Base-by-base conservation (phyloP, 805 yeast genomes). In the Blastobotrys parvus region DNA sequence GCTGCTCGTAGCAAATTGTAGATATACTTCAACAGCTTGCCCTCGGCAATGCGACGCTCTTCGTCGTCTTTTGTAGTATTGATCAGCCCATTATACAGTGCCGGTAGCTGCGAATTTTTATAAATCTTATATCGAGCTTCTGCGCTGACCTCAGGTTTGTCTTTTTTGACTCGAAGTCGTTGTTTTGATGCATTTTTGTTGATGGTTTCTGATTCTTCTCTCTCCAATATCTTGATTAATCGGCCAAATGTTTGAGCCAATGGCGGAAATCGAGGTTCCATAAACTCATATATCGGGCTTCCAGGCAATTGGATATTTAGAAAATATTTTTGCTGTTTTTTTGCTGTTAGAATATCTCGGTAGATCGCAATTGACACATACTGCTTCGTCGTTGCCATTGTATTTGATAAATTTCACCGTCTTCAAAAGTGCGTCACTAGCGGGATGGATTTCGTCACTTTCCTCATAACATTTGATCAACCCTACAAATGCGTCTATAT, bases 51-150 rank as follows among this genome's bases (percentile, higher is more conserved):
- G 18, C 74, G 63, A 54, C 97, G 75, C 38, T 63, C 54, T 0
- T 59, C 68, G 52, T 84, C 94, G 53, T 83, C 82, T 52, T 77
- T 70, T 7, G 76, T 65, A 11, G 74, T 57, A 53, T 82, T 78
- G 41, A 87, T 69, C 41, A 80, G 63, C 45, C 68, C 65, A 23
- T 70, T 65, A 58, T 80, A 83, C 10, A 82, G 64, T 2, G 54
- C 51, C 3, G 78, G 77, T 5, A 87, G 57, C 33, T 70, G 67
- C 0, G 84, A 76, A 6, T 67, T 56, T 39, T 67, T 51, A 52
- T 77, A 75, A 11, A 75, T 60, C 1, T 67, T 61, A 76, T 80
- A 56, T 50, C 64, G n/a, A 10, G 31, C 16, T 20, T 27, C 31
- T 25, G 29, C 33, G 7, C 20, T 29, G 34, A 13, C 6, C 68